Evolutionary conservation across 495 filamentous ascomycete genomes (phyloP).

Genomic region (Penicillium canescens): DNA sequence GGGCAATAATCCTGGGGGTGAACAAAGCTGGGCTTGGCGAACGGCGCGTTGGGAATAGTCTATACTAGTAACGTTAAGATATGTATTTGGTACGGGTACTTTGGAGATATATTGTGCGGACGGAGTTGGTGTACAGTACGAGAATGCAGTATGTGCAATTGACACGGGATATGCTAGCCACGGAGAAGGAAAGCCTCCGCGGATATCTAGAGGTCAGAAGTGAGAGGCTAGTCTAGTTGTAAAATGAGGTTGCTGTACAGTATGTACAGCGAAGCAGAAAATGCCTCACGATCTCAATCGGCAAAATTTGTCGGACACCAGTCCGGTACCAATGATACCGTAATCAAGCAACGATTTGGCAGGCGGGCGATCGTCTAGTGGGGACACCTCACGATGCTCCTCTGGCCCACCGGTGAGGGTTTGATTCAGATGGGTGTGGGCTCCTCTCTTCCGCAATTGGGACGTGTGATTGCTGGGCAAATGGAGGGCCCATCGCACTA

Average conservation of each 20-base stretch:
- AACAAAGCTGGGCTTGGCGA: slow-evolving; percentile 26
- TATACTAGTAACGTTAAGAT: not conserved
- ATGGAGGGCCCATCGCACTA: slow-evolving; percentile 8
- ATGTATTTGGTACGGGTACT: not conserved
- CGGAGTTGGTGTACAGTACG: too few relatives aligned
- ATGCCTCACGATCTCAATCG: slow-evolving; percentile 17
- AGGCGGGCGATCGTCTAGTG: slow-evolving; percentile 30
- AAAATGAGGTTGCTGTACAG: not conserved
- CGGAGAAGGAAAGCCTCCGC: too few relatives aligned
- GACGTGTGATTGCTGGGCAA: slow-evolving; percentile 21
- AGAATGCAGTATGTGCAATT: too few relatives aligned
- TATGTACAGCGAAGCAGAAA: slow-evolving; percentile 2
- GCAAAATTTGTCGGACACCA: not conserved
- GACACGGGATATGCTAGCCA: too few relatives aligned
- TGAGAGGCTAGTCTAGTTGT: not conserved
- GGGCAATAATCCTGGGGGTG: slow-evolving; percentile 23
- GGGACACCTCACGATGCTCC: slow-evolving; percentile 26
- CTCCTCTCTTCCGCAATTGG: slow-evolving; percentile 8
- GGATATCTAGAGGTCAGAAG: too few relatives aligned
- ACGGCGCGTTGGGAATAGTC: slow-evolving; percentile 13
- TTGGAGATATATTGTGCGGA: not conserved
- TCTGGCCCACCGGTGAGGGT: slow-evolving; percentile 34
- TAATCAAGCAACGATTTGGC: slow-evolving; percentile 26
- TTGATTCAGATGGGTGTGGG: slow-evolving; percentile 22
- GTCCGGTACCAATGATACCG: not conserved